phyloP scores from a whole-genome alignment of 1,284 basidiomycete species.

The Trichosporon inkin region DNA sequence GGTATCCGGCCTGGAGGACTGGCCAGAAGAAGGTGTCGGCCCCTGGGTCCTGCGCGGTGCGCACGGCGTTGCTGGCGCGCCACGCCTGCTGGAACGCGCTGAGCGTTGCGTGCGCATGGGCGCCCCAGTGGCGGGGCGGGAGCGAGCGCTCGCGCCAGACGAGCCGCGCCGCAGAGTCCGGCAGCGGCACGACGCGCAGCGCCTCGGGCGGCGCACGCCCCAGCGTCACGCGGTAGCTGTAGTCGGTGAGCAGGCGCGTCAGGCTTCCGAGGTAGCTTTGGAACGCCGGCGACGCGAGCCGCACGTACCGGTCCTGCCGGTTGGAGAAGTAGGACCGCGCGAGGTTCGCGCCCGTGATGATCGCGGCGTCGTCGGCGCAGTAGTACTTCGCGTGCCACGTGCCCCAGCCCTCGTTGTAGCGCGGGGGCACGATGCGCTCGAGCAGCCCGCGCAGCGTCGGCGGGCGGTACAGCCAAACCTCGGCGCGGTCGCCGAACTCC shows the following conservation, averaged over 20 bases:
- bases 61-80: constrained; percentile 37
- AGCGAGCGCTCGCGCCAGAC: constrained; percentile 22
- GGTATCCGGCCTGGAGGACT: constrained; percentile 77
- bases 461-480: constrained; percentile 75
- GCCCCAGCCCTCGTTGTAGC: constrained; percentile 97
- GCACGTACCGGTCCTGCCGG: constrained; percentile 89
- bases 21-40: constrained; percentile 66
- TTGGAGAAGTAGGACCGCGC: constrained; percentile 92
- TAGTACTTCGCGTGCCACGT: constrained; percentile 98
- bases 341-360: constrained; percentile 94
- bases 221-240: constrained; percentile 59
- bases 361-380: constrained; percentile 82
- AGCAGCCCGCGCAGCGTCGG: constrained; percentile 73
- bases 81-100: constrained; percentile 49
- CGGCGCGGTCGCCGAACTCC: constrained; percentile 69
- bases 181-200: constrained; percentile 12
- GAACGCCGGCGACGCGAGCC: constrained; percentile 60
- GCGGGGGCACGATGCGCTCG: constrained; percentile 73
- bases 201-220: neutral
- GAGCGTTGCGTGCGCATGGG: constrained; percentile 44
- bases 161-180: neutral
- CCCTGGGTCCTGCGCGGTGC: constrained; percentile 36
- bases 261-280: constrained; percentile 81
- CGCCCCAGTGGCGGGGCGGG: constrained; percentile 39
- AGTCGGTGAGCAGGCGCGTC: constrained; percentile 63